Evolutionary conservation across 345 rosid species (phyloP), one percentile per base, ranked within the genome.

Genomic region (Populus ilicifolia): DNA sequence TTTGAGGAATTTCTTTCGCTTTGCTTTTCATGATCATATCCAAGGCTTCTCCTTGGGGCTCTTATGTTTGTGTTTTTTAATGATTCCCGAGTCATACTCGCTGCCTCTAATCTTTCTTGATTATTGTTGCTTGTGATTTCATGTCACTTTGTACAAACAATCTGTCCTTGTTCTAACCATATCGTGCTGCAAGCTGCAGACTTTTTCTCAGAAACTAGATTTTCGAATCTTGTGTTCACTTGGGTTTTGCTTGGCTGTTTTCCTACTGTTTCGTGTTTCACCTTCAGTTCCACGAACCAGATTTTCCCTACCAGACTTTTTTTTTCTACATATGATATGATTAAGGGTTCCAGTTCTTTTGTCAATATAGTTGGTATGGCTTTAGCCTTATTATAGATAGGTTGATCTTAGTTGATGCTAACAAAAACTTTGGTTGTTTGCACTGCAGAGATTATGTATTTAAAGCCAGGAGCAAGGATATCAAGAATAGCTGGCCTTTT

Each of bases 401-500:
- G 30, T 10, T 59, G 64, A 59, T 59, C 64, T 59, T 67, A 38
- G 44, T 38, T 16, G 10, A 17, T 67, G 5, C 62, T 82, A 50
- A 84, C 75, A 13, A 20, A 38, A 16, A 36, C 72, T 16, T 20
- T 36, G 79, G n/a, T 63, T 62, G 76, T 82, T 80, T 21, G 67
- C 71, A 72, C 71, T 89, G 93, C 86, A 96, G 99, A 86, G 93
- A 93, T 88, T 93, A 93, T 94, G 98, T 93, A 71, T 89, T 78
- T 71, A 75, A 86, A 66, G 81, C 90, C 78, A 78, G 99, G 79
- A 89, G 87, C 86, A 90, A 88, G 75, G 92, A 91, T 84, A 88
- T 96, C 88, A 84, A 87, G 82, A 87, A 87, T 75, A 96, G 84
- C 73, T 96, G 99, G 99, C 99, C 99, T 33, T 93, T 96, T 81